Conservation (phyloP, 1,284 basidiomycete genomes). For the Trichosporon sp. region DNA sequence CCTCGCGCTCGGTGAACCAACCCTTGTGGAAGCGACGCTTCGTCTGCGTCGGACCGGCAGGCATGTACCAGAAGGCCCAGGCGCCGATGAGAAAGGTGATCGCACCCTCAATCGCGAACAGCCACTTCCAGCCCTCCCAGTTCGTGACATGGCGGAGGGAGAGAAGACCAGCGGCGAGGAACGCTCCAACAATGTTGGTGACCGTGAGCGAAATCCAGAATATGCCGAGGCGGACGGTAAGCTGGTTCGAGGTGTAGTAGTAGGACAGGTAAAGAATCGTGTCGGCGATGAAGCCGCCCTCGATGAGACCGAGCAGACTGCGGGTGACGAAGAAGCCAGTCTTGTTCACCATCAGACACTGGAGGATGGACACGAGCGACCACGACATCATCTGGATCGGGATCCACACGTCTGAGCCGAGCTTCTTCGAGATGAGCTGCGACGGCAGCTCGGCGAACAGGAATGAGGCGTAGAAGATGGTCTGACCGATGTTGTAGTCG, state of each 20-base stretch:
- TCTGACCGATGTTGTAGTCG: constrained; percentile 46
- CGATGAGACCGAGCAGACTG: constrained; percentile 37
- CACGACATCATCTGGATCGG: constrained; percentile 47
- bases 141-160: constrained; percentile 37
- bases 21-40: constrained; percentile 28
- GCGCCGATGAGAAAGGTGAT: constrained; percentile 42
- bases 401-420: constrained; percentile 49
- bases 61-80: constrained; percentile 40
- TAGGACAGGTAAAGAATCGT: constrained; percentile 49
- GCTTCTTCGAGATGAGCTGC: constrained; percentile 45
- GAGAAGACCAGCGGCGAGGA: constrained; percentile 44
- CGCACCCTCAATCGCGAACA: constrained; percentile 41
- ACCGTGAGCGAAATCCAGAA: constrained; percentile 43
- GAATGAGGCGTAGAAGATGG: constrained; percentile 39
- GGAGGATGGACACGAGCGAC: constrained; percentile 38
- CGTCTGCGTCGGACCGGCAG: constrained; percentile 46
- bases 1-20: constrained; percentile 51
- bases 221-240: constrained; percentile 42
- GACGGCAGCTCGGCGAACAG: constrained; percentile 45
- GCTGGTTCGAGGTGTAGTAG: constrained; percentile 36
- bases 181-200: constrained; percentile 35
- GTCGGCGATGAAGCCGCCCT: constrained; percentile 50
- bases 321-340: constrained; percentile 41
- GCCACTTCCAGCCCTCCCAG: constrained; percentile 41
- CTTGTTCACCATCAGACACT: constrained; percentile 30